Percentiles rank a stretch among this genome's conserved stretches.
These are phyloP conservation scores for Fusarium neocosmosporiellum DNA, from an alignment of 2,329 filamentous ascomycete species.

Conservation along the genomic window DNA sequence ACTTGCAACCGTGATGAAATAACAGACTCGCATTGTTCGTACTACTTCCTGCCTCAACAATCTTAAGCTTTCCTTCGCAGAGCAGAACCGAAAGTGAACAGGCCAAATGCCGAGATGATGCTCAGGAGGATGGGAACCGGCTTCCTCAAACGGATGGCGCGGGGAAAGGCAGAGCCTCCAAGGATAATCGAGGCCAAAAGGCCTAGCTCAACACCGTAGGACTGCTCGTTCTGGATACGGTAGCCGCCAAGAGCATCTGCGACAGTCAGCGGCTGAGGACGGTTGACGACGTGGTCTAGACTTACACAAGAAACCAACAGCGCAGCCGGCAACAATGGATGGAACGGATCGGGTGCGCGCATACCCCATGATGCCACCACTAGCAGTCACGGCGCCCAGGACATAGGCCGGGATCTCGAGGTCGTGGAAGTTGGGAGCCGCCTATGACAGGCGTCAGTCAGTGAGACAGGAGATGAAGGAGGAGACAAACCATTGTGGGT, in stretches of 20 bases:
- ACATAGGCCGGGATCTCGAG: constrained; percentile 74
- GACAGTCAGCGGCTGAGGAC: constrained; percentile 6
- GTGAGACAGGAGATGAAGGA: neutral
- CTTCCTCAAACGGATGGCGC: constrained; percentile 86
- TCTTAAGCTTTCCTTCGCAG: constrained; percentile 55
- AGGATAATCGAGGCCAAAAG: constrained; percentile 88
- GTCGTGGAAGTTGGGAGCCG: constrained; percentile 29
- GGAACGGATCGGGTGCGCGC: constrained; percentile 86
- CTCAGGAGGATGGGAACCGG: constrained; percentile 85
- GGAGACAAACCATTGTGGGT: constrained; percentile 19
- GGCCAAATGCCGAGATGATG: constrained; percentile 80
- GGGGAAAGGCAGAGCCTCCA: constrained; percentile 84
- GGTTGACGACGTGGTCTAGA: constrained; percentile 16
- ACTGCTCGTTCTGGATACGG: constrained; percentile 78
- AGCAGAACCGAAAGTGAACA: constrained; percentile 82
- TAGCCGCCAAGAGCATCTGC: constrained; percentile 82
- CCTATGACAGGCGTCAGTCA: constrained; percentile 12
- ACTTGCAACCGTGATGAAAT: neutral
- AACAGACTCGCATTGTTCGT: neutral
- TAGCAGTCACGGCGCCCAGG: constrained; percentile 84
- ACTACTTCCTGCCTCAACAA: neutral
- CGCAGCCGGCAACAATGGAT: constrained; percentile 84
- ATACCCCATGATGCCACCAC: constrained; percentile 90
- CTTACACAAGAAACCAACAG: constrained; percentile 77
- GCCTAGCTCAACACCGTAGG: constrained; percentile 90